Base-by-base conservation (phyloP, 2,329 filamentous ascomycete genomes). In the Ceratocystis albifundus region DNA sequence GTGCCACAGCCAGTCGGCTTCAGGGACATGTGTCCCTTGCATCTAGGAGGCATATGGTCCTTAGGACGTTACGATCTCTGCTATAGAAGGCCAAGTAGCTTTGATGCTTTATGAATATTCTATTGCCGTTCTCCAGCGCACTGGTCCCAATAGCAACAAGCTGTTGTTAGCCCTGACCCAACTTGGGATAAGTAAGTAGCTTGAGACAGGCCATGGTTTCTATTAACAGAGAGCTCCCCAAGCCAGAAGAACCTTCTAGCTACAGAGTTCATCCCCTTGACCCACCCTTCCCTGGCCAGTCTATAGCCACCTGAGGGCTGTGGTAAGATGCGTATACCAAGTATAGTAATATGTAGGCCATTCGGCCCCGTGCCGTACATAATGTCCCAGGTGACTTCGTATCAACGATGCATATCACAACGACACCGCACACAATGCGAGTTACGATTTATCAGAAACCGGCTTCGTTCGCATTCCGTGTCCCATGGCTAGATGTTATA, bases 21-120 rank as follows among this genome's bases (percentile, higher is more conserved):
- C 28, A 59, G 12, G 8, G 55, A 22, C 15, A 36, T 36, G 10
- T 28, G 61, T 64, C 61, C 65, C 65, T 66, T 63, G 61, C 46
- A 66, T 61, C 36, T 41, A 4, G 36, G 36, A 15, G 36, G 36
- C 36, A 41, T 3, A 4, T 25, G 28, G n/a, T n/a, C 32, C 64
- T 65, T 12, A 65, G 59, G n/a, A 41, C 45, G 46, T 53, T 65
- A 53, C 46, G 28, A 57, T 53, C 30, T 65, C 62, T 45, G n/a
- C n/a, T 32, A 53, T 41, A 55, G 46, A 55, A 25, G n/a, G n/a
- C 48, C 48, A 53, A 25, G 48, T 22, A 53, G n/a, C 36, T 3
- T 12, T 41, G 36, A 2, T 4, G 10, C 36, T 15, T 4, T 15
- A 4, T 41, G 36, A 4, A 41, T 12, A 15, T 41, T 41, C 12